A percentile compares a stretch with the other conserved stretches of the same genome.
phyloP scores from a whole-genome alignment of 169 alveolate genomes.

The Eimeria zaria region DNA sequence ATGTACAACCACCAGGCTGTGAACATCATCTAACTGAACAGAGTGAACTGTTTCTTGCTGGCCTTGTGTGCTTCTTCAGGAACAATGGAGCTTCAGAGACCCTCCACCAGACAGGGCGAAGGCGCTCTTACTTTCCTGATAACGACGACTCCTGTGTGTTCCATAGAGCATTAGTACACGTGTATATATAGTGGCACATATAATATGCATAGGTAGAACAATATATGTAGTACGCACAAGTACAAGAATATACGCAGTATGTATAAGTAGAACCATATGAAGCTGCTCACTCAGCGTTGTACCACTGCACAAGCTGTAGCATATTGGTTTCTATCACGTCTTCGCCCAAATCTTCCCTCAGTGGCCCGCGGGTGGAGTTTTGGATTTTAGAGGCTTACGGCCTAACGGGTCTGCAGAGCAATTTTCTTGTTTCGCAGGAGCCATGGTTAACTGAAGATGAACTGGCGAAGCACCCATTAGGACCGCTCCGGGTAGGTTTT shows the following conservation, averaged over 20 bases:
- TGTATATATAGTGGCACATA: too few species aligned
- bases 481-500: not conserved
- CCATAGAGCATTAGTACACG: not conserved
- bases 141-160: conserved; percentile 22
- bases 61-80: not conserved
- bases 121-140: not conserved
- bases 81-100: conserved; percentile 12
- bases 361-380: not conserved
- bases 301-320: not conserved
- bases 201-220: too few species aligned
- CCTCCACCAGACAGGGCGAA: not conserved
- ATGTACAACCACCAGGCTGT: not conserved
- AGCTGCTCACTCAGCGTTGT: not conserved
- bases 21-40: not conserved
- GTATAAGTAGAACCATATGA: not conserved
- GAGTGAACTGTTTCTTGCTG: not conserved
- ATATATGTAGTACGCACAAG: too few species aligned
- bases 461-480: not conserved
- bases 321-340: not conserved
- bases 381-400: not conserved
- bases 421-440: not conserved
- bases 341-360: not conserved
- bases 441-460: conserved; percentile 25
- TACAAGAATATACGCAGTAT: not conserved
- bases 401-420: not conserved